A percentile compares a stretch with the other conserved stretches of the same genome.
These are phyloP conservation scores for Exophiala spinifera DNA, from an alignment of 2,329 filamentous ascomycete genomes.

Conservation along the genomic window DNA sequence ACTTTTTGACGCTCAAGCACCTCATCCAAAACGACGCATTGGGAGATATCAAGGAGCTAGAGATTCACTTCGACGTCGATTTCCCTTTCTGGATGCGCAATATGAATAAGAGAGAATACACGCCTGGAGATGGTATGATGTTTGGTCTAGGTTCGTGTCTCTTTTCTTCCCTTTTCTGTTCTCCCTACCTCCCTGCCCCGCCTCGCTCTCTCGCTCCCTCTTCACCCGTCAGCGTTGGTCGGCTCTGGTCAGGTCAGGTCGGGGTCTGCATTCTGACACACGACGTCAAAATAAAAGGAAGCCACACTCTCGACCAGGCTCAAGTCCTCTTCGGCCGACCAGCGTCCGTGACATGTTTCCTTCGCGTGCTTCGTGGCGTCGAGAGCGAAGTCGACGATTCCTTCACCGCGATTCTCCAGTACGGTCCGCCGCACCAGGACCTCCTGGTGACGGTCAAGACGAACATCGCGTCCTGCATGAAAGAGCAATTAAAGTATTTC, in stretches of 20 bases:
- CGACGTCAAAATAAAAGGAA: conserved; percentile 28
- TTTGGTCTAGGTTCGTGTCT: conserved; percentile 63
- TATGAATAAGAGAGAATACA: conserved; percentile 52
- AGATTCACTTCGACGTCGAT: conserved; percentile 76
- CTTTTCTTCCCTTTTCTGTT: background rate
- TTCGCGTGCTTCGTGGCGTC: conserved; percentile 61
- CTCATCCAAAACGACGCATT: conserved; percentile 59
- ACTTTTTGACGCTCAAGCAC: conserved; percentile 67
- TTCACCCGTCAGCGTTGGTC: no score
- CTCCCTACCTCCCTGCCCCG: background rate
- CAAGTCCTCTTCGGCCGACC: conserved; percentile 69
- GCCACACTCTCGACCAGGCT: conserved; percentile 72
- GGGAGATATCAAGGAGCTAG: conserved; percentile 69
- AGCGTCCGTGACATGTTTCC: conserved; percentile 61
- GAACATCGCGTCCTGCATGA: conserved; percentile 64
- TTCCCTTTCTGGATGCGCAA: conserved; percentile 17
- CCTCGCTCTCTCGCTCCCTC: background rate
- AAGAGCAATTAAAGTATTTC: conserved; percentile 71
- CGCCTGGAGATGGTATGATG: conserved; percentile 64
- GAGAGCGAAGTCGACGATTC: conserved; percentile 51
- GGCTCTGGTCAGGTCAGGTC: no score
- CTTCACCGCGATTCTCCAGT: conserved; percentile 63
- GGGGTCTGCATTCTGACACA: no score
- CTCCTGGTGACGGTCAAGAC: conserved; percentile 67
- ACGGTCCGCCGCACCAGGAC: conserved; percentile 49